These are phyloP conservation scores for Linderniella brevidens DNA, from an alignment of 257 asterid species.

Conservation along the genomic window DNA sequence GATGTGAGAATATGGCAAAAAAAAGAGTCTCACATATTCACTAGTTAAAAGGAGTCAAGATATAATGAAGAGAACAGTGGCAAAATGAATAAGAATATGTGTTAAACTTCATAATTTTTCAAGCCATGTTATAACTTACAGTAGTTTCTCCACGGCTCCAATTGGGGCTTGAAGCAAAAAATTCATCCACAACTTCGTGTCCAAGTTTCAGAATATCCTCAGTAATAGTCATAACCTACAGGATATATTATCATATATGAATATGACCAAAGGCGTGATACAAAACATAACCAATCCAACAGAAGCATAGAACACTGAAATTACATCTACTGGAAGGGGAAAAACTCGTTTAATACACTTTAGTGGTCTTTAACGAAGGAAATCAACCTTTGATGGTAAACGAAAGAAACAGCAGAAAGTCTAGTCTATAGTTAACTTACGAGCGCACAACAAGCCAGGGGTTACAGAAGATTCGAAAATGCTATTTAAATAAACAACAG, in stretches of 20 bases:
- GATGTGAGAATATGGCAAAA: not conserved
- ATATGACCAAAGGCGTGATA: not conserved
- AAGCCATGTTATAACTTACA: conserved; percentile 28
- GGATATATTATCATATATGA: conserved; percentile 8
- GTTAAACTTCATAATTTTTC: too few relatives aligned
- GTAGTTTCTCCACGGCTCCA: conserved; percentile 55
- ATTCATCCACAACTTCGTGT: conserved; percentile 75
- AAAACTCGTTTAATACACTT: too few relatives aligned
- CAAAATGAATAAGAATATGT: too few relatives aligned
- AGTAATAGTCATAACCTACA: conserved; percentile 39
- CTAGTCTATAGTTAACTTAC: too few relatives aligned
- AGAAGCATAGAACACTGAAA: not conserved
- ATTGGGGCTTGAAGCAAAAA: conserved; percentile 53
- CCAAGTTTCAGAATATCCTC: conserved; percentile 59
- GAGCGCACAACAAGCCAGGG: too few relatives aligned
- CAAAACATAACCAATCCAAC: too few relatives aligned
- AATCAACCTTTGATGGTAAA: too few relatives aligned
- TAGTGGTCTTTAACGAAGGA: too few relatives aligned
- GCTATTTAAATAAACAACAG: too few relatives aligned
- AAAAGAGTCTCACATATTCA: not conserved
- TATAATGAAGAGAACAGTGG: not conserved
- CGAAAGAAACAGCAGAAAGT: too few relatives aligned
- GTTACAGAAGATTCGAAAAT: too few relatives aligned
- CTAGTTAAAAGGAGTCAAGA: not conserved
- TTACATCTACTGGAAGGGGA: too few relatives aligned